Base-by-base conservation (phyloP, 2,329 filamentous ascomycete genomes). In the Alternaria sp. region DNA sequence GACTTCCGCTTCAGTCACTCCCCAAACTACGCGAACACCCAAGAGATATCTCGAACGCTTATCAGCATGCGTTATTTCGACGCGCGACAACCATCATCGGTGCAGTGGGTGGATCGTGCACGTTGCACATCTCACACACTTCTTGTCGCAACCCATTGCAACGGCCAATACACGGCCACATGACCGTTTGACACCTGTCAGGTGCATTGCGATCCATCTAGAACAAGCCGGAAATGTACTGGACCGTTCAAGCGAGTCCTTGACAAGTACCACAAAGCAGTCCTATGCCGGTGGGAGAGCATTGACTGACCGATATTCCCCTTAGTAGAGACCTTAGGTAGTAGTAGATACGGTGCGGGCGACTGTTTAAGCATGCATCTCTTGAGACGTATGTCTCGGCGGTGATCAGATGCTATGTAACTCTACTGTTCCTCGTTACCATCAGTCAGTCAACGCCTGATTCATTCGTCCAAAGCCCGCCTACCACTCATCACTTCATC, bases 91-190 rank as follows among this genome's bases (percentile, higher is more conserved):
- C 58, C 39, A 55, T 50, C 17, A 44, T 55, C 21, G 39, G 63
- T 58, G 44, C 61, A 60, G 50, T 40, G 2, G 21, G 49, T 37
- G 70, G 71, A 24, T 63, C 63, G 71, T 75, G 72, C 70, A 36
- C 61, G 72, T 73, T 66, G 63, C 73, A 62, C 21, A 54, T 71
- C 68, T 74, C 67, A 61, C 48, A 76, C 74, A 58, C 52, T 58
- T 63, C 58, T 31, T 50, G 74, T 75, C 66, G 72, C 73, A 63
- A 26, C 26, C 44, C 61, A 49, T 39, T 24, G 42, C 60, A 46
- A 57, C 61, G 53, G 63, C 71, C 71, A 72, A 67, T 72, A 55
- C 34, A 53, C 37, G 36, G 45, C 40, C 31, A 41, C 36, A 45
- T 53, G 33, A 42, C 42, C 31, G 57, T 67, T 61, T 64, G 59